Percentiles rank a stretch among this genome's conserved stretches.
These are phyloP conservation scores for Colletotrichum sojae DNA, from an alignment of 2,329 filamentous ascomycete species.

Conservation along the genomic window DNA sequence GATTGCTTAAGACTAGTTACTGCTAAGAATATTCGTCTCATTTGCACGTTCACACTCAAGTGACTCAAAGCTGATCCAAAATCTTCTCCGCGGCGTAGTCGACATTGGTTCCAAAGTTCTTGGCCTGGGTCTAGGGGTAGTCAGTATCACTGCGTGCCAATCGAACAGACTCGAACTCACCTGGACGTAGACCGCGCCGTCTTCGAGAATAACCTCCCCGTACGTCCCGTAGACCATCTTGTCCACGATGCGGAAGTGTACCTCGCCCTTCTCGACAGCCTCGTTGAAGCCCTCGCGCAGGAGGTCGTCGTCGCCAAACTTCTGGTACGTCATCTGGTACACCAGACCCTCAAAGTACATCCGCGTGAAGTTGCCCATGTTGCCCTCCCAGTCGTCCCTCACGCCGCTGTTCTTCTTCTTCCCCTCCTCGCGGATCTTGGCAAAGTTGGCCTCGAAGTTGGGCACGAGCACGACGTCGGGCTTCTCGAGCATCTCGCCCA, in stretches of 20 bases:
- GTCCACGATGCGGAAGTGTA: conserved; percentile 64
- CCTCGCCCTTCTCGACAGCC: conserved; percentile 57
- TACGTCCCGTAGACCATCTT: conserved; percentile 57
- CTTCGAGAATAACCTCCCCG: conserved; percentile 63
- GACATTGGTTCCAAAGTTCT: conserved; percentile 55
- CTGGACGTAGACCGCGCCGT: conserved; percentile 66
- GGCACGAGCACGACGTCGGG: conserved; percentile 61
- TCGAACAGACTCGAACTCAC: conserved; percentile 48
- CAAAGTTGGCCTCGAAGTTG: conserved; percentile 62
- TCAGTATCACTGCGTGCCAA: not conserved
- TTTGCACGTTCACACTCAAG: not conserved
- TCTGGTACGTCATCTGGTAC: conserved; percentile 57
- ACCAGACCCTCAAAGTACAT: conserved; percentile 62
- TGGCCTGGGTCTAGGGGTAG: conserved; percentile 49
- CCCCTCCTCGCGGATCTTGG: conserved; percentile 54
- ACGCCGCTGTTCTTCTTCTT: conserved; percentile 49
- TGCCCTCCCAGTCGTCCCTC: conserved; percentile 58
- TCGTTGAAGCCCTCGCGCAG: conserved; percentile 65
- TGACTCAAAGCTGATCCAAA: conserved; percentile 51
- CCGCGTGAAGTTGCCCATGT: conserved; percentile 56
- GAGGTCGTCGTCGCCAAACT: conserved; percentile 64
- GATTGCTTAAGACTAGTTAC: too few species aligned
- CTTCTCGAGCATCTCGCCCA: conserved; percentile 52
- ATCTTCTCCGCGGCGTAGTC: conserved; percentile 52
- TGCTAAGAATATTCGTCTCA: not conserved